A percentile compares a stretch with the other conserved stretches of the same genome.
phyloP scores from a whole-genome alignment of 2,329 filamentous ascomycete genomes.

The Fusarium clavum region DNA sequence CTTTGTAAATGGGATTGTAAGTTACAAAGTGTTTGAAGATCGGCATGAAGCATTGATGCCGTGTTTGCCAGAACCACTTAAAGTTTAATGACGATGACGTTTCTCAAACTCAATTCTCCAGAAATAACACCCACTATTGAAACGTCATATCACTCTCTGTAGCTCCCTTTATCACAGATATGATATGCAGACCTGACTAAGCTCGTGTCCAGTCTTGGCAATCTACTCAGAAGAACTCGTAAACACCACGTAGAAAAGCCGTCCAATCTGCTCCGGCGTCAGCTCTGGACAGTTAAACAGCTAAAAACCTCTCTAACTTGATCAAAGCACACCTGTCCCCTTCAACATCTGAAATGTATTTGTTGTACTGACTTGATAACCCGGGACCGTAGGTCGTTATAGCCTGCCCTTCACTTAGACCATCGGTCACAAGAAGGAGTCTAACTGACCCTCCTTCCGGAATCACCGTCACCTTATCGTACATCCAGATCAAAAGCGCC shows the following conservation, averaged over 20 bases:
- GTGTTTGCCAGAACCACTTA: not conserved
- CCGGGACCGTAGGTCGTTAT: not conserved
- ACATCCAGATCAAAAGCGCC: too few relatives aligned
- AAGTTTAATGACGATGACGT: conserved; percentile 1
- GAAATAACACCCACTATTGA: not conserved
- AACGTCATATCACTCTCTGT: not conserved
- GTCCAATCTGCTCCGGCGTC: not conserved
- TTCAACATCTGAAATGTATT: not conserved
- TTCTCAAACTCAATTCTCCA: not conserved
- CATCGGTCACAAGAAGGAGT: not conserved
- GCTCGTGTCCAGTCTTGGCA: not conserved
- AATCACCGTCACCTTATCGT: not conserved
- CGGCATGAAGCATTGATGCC: not conserved
- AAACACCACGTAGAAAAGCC: not conserved
- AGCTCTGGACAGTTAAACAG: not conserved
- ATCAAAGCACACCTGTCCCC: not conserved
- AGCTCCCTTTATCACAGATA: not conserved
- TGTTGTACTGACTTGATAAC: not conserved
- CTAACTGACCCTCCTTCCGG: not conserved
- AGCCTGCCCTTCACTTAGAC: not conserved
- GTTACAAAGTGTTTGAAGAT: not conserved
- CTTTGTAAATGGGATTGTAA: not conserved
- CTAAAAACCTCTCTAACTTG: not conserved
- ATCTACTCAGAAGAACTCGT: not conserved
- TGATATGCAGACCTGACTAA: not conserved